phyloP scores from a whole-genome alignment of 345 rosid genomes.

The Eucalyptus cladocalyx region DNA sequence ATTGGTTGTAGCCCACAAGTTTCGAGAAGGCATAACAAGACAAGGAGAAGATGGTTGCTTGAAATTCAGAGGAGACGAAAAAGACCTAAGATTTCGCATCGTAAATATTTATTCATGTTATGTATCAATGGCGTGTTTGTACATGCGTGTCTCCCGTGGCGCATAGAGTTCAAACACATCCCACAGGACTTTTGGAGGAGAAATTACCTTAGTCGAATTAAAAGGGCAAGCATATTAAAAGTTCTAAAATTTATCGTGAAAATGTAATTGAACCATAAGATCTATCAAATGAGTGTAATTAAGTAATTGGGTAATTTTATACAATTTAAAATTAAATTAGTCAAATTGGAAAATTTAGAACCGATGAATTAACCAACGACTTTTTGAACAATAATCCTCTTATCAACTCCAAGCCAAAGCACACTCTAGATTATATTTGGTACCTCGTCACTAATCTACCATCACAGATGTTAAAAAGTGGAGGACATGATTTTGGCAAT shows the following conservation, averaged over 20 bases:
- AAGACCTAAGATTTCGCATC: not conserved
- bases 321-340: accelerated
- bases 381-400: not conserved
- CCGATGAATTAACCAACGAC: accelerated
- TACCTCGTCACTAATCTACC: not conserved
- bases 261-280: no score
- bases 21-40: not conserved
- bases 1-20: not conserved
- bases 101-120: no score
- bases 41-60: not conserved
- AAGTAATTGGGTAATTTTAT: no score
- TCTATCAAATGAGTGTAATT: no score
- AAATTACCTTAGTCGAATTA: not conserved
- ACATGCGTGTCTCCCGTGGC: not conserved
- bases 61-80: not conserved
- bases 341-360: no score
- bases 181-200: not conserved
- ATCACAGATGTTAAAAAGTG: not conserved
- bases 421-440: not conserved
- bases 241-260: no score
- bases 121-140: not conserved
- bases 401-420: not conserved
- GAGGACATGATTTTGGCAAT: not conserved
- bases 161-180: not conserved
- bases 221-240: accelerated